Evolutionary conservation across 163 green algal species (phyloP), one percentile per base, ranked within the genome.

Genomic region (Scenedesmus sp.): DNA sequence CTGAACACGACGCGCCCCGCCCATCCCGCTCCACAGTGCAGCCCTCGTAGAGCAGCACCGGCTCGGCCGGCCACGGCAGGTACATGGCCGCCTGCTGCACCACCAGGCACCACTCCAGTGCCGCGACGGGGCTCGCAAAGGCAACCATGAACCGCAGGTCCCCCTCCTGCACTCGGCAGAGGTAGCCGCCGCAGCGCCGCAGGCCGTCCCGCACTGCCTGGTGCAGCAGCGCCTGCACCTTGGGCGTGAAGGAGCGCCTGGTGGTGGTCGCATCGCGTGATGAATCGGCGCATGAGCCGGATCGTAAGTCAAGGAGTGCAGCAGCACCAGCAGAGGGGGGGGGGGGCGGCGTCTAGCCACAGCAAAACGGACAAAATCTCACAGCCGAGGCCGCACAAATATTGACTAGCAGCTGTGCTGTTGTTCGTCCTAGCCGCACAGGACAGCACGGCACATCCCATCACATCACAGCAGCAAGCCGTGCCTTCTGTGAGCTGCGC

Each of bases 51-150:
- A 86, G 46, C 35, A 88, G 53, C 61, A 85, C n/a, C 2, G 20
- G 20, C n/a, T 53, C 44, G 49, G 81, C 10, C 18, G 78, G 56
- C 87, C 87, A 91, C 1, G 56, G 56, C 87, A 87, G 53, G 35
- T 53, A 76, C 82, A 87, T 87, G 1, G 82, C 82, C 20, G 81
- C 81, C 35, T 78, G 53, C 82, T 87, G 82, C 33, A 89, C 84
- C 20, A 82, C 30, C 40, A 89, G 43, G 84, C 84, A 89, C 84
- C 84, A 89, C 84, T 89, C 65, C 22, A 89, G 84, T 20, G 84
- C 84, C 5, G 42, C 33, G 12, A 49, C 42, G 15, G 84, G 84
- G 59, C 42, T 72, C 24, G 33, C 59, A 78, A 89, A 89, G 2
- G 84, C 84, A 30, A 82, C 40, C 84, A 89, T 89, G 40, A 83